phyloP scores from a whole-genome alignment of 805 yeast genomes.

The Nakazawaea ambrosiae region DNA sequence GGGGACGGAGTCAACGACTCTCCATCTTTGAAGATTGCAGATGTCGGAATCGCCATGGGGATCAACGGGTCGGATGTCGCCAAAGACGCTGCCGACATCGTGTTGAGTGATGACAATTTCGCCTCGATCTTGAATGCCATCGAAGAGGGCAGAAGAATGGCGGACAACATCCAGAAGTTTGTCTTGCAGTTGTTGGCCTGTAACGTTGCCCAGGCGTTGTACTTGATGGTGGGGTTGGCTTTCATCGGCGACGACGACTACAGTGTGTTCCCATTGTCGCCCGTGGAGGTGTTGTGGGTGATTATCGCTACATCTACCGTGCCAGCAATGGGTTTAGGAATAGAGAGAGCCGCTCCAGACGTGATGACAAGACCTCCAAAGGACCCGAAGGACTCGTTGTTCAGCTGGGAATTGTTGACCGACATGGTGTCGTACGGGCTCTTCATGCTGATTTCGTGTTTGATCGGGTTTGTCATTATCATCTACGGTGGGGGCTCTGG shows the following conservation, averaged over 20 bases:
- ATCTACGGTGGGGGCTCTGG: constrained; percentile 66
- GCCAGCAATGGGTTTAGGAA: constrained; percentile 80
- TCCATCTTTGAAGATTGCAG: constrained; percentile 68
- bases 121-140: constrained; percentile 73
- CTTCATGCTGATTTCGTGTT: constrained; percentile 67
- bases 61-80: constrained; percentile 78
- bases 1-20: constrained; percentile 84
- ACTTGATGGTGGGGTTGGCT: constrained; percentile 64
- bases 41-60: constrained; percentile 84
- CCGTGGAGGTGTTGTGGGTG: constrained; percentile 77
- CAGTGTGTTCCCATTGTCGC: constrained; percentile 79
- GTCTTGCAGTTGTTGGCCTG: constrained; percentile 67
- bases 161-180: constrained; percentile 71
- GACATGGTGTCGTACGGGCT: constrained; percentile 71
- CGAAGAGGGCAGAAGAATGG: constrained; percentile 78
- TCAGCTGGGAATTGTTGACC: constrained; percentile 56
- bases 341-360: constrained; percentile 58
- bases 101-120: constrained; percentile 69
- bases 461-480: constrained; percentile 56
- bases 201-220: constrained; percentile 65
- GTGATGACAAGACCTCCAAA: constrained; percentile 61
- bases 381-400: constrained; percentile 45
- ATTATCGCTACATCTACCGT: constrained; percentile 73
- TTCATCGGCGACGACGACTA: constrained; percentile 54
- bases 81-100: constrained; percentile 77